Conservation (phyloP, 1,284 basidiomycete species). For the Apiotrichum montevideense region DNA sequence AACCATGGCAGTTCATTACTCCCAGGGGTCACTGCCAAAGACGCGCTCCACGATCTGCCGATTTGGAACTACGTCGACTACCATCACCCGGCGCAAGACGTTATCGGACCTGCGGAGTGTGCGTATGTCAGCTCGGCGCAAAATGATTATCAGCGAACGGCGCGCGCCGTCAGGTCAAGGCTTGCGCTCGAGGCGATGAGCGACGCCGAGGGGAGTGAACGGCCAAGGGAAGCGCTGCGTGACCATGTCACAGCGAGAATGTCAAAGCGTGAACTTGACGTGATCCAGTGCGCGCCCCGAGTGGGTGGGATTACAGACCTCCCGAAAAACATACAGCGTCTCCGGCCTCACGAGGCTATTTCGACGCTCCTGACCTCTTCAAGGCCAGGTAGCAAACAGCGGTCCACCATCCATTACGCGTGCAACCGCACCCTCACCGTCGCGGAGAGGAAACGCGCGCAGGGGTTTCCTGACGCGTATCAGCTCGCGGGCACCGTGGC, state of each 20-base stretch:
- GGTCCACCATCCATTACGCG: constrained; percentile 15
- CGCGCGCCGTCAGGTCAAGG: constrained; percentile 1
- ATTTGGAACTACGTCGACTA: constrained; percentile 8
- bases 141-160: constrained; percentile 17
- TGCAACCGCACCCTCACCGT: no score
- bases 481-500: constrained; percentile 12
- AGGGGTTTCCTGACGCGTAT: constrained; percentile 21
- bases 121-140: constrained; percentile 6
- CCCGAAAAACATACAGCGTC: neutral
- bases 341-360: neutral
- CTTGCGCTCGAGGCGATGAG: no score
- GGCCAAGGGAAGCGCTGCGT: neutral
- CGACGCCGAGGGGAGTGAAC: neutral
- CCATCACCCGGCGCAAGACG: neutral
- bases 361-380: constrained; percentile 19
- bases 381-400: constrained; percentile 13
- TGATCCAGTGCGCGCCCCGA: constrained; percentile 1
- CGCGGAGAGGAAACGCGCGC: no score
- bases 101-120: constrained; percentile 9
- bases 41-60: constrained; percentile 28
- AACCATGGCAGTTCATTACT: constrained; percentile 14
- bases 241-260: constrained; percentile 21
- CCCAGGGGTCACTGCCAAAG: constrained; percentile 21
- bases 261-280: constrained; percentile 5
- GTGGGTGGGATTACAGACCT: neutral